phyloP scores from a whole-genome alignment of 108 stramenopile species.

The Parietichytrium sp. region DNA sequence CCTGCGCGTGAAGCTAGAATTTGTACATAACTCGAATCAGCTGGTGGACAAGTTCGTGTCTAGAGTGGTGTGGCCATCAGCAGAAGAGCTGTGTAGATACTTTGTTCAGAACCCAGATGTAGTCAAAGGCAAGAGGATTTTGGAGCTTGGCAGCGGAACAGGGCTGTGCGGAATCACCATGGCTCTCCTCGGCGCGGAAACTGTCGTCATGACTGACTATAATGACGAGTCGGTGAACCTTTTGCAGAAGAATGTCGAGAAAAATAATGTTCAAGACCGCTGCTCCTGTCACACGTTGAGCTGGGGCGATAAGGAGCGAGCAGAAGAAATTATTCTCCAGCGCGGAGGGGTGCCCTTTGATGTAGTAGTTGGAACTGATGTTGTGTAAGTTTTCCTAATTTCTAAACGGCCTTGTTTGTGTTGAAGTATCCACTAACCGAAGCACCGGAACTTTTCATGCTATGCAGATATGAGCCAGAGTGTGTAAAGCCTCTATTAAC shows the following conservation, averaged over 20 bases:
- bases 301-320: neutral
- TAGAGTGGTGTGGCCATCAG: slow-evolving; percentile 19
- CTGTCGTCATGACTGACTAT: slow-evolving; percentile 17
- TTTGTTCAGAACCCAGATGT: neutral
- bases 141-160: slow-evolving; percentile 21
- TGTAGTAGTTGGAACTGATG: slow-evolving; percentile 28
- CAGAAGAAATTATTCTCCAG: neutral
- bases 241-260: neutral
- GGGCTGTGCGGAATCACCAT: slow-evolving; percentile 22
- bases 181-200: neutral
- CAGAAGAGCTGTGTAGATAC: neutral
- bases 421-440: too few species aligned
- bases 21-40: neutral
- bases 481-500: neutral
- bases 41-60: slow-evolving; percentile 15
- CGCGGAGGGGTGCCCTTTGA: neutral
- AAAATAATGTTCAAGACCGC: neutral
- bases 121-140: neutral
- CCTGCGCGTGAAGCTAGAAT: slow-evolving; percentile 7
- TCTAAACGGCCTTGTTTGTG: too few species aligned
- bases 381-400: too few species aligned
- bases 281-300: neutral
- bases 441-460: too few species aligned
- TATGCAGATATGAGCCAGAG: slow-evolving; percentile 27
- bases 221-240: slow-evolving; percentile 29